Base-by-base conservation (phyloP, 2,329 filamentous ascomycete genomes). In the Cryphonectria japonica region DNA sequence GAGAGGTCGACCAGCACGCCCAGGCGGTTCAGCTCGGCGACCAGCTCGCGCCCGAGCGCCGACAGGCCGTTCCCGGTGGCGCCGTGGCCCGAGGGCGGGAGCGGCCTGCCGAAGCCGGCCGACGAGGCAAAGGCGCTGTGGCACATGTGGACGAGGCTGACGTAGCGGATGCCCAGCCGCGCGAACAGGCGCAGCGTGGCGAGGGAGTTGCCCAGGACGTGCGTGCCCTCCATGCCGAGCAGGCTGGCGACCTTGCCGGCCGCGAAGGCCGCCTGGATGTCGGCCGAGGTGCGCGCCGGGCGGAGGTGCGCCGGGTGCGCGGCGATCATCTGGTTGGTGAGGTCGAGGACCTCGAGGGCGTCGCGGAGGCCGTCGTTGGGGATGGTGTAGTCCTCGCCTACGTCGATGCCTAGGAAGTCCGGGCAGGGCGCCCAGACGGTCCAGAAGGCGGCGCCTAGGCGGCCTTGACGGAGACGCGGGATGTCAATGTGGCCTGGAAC, bases 1-100 rank as follows among this genome's bases (percentile, higher is more conserved):
- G 78, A 80, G 0, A 79, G 67, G 63, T 80, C 78, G 1, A 80
- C 69, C 14, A 80, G 77, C 75, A 77, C 64, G 32, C 78, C 79
- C 2, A 82, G 32, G 4, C 80, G 74, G 69, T 82, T 82, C 78
- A 82, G 81, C 73, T 82, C 80, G 14, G 73, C 71, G 1, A 81
- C 60, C 5, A 76, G 75, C 4, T 76, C 74, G 19, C 73, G 70
- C 0, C 79, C 79, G 0, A 78, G 75, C 0, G 70, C 71, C 0
- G 78, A 79, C 1, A 80, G 74, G 0, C 79, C 78, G 26, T 75
- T 63, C 14, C 57, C 9, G 37, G 37, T 39, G 37, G 37, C 1
- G 37, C 37, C 67, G 43, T 71, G 70, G 29, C 70, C 70, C 0
- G 70, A 71, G 0, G 67, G 62, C 6, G 22, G 73, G 43, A 78